These are phyloP conservation scores for Backusella circina DNA, from an alignment of 192 early-diverging fungal genomes.

Conservation along the genomic window DNA sequence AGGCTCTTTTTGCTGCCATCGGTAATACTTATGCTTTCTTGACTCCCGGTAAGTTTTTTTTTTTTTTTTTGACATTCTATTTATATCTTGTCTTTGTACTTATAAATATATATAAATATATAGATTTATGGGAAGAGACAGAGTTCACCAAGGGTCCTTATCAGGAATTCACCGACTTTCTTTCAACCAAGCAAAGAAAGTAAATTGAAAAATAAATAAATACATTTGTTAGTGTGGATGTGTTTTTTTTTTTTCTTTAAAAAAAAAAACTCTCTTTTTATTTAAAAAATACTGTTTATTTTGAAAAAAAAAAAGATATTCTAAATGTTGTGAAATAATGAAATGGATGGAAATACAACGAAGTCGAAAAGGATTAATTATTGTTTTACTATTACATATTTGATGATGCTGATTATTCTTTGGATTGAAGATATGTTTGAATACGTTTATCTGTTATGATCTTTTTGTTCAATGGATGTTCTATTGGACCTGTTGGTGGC, in stretches of 20 bases:
- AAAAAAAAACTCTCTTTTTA: no score
- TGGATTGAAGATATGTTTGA: slow-evolving; percentile 7
- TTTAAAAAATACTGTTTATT: no score
- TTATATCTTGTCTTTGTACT: background rate
- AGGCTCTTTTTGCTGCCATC: slow-evolving; percentile 97
- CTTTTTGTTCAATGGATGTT: slow-evolving; percentile 4
- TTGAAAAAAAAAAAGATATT: background rate
- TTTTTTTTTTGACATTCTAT: background rate
- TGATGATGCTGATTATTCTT: slow-evolving; percentile 6
- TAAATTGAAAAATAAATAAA: slow-evolving; percentile 11
- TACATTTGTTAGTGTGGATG: background rate
- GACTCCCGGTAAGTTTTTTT: slow-evolving; percentile 54
- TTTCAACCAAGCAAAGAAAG: slow-evolving; percentile 43
- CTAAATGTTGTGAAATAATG: background rate
- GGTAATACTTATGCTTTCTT: slow-evolving; percentile 96
- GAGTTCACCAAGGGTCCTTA: slow-evolving; percentile 53
- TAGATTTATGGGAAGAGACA: slow-evolving; percentile 90
- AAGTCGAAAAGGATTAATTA: no score
- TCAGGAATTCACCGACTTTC: slow-evolving; percentile 10
- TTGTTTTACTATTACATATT: background rate
- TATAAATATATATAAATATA: no score
- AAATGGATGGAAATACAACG: background rate
- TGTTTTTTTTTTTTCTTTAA: background rate
- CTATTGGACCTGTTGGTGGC: background rate
- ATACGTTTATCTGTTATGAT: slow-evolving; percentile 1